These are phyloP conservation scores for Nissolia schottii DNA, from an alignment of 306 rosid species.

Conservation along the genomic window DNA sequence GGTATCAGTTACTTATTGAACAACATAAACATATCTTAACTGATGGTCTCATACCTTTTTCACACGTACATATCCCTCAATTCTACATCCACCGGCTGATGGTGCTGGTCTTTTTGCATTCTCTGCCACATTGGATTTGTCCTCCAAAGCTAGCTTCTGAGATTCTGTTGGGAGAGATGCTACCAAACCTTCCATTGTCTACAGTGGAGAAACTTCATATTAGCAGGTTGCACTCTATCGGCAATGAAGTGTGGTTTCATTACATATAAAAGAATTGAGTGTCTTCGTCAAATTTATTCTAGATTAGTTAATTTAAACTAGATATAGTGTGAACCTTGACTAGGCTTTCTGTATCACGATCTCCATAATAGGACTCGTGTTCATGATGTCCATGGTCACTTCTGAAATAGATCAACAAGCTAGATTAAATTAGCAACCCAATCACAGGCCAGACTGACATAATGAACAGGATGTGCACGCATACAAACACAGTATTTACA, in stretches of 20 bases:
- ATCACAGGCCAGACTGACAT: neutral
- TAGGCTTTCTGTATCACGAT: constrained; percentile 86
- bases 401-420: constrained; percentile 43
- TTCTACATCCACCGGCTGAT: constrained; percentile 79
- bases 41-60: constrained; percentile 62
- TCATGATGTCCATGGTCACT: constrained; percentile 91
- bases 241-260: neutral
- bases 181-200: constrained; percentile 74
- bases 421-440: constrained; percentile 19
- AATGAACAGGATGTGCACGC: neutral
- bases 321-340: constrained; percentile 59
- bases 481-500: neutral
- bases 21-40: neutral
- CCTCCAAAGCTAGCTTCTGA: constrained; percentile 55
- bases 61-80: constrained; percentile 91
- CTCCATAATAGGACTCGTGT: constrained; percentile 92
- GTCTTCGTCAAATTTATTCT: constrained; percentile 10
- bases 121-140: constrained; percentile 48
- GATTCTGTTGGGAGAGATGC: constrained; percentile 55
- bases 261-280: neutral
- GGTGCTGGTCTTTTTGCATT: constrained; percentile 86
- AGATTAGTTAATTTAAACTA: constrained; percentile 15
- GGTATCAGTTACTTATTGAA: neutral
- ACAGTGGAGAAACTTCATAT: constrained; percentile 24
- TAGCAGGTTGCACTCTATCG: constrained; percentile 17